phyloP scores from a whole-genome alignment of 441 rosid genomes.

The Pelargonium citronellum region DNA sequence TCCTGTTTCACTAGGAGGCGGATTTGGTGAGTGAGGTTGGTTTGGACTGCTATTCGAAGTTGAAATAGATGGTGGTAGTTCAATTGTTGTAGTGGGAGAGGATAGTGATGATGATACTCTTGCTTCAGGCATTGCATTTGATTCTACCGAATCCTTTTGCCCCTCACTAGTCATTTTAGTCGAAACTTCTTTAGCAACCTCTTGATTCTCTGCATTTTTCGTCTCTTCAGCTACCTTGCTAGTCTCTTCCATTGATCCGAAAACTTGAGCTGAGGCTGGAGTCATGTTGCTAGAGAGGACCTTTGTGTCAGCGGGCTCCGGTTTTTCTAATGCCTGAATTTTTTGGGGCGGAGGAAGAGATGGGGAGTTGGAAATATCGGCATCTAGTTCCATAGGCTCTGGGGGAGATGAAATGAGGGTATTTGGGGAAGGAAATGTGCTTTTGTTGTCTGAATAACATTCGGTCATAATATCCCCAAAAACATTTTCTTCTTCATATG shows the following conservation, averaged over 20 bases:
- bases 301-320: slow-evolving; percentile 10
- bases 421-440: slow-evolving; percentile 13
- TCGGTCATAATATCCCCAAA: slow-evolving; percentile 16
- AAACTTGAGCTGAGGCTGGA: neutral
- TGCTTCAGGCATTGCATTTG: neutral
- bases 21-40: neutral
- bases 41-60: neutral
- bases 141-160: neutral
- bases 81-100: neutral
- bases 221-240: neutral
- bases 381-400: neutral
- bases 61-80: neutral
- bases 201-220: no score
- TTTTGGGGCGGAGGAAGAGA: slow-evolving; percentile 14
- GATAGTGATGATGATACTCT: no score
- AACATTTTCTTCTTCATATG: neutral
- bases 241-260: slow-evolving; percentile 1
- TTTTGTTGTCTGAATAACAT: slow-evolving; percentile 12
- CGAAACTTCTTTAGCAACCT: no score
- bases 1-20: slow-evolving; percentile 4
- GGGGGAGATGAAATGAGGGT: slow-evolving; percentile 1
- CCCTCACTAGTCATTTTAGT: no score
- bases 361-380: neutral
- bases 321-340: slow-evolving; percentile 11
- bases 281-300: neutral